Base-by-base conservation (phyloP, 73 alveolate genomes). In the Uronychia binucleata region DNA sequence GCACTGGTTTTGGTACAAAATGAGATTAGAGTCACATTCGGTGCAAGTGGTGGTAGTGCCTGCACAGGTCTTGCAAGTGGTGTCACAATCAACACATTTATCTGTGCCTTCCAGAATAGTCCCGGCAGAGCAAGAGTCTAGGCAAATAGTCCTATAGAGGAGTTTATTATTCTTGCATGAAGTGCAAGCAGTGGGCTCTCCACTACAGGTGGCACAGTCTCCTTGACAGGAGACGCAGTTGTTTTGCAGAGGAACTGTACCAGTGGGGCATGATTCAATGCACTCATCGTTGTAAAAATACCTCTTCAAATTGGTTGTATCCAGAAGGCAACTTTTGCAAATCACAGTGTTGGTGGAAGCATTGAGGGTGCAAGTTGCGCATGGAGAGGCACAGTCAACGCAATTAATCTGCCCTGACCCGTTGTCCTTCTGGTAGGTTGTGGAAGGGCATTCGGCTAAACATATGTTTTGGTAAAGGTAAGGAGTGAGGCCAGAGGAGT, bases 181-280 rank as follows among this genome's bases (percentile, higher is more conserved):
- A 1, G 77, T 26, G 81, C 91, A 85, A 26, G 75, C 8, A 5
- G 85, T 35, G 26, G 76, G 34, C 14, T 25, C 60, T 30, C 86
- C 91, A 26, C 25, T 19, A 30, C 91, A 85, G n/a, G 91, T 85
- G 1, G 81, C 80, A 77, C 91, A 85, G 58, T 83, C 85, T 28
- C 81, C 33, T 77, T 76, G 25, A 59, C 91, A 85, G n/a, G 26
- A 0, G 8, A 57, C 30, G 74, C 91, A 85, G 58, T 76, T 46
- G 25, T 25, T 31, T 30, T 84, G 85, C 26, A 77, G 76, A 25
- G 34, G 1, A 46, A 78, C 77, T 28, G 30, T 34, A 11, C 91
- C 91, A 27, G 33, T 1, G 25, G 91, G 86, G 81, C 91, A 85
- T 25, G 0, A 30, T 26, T 27, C 86, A 5, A 85, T 81, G 58